Conservation (phyloP, 2,329 filamentous ascomycete genomes). For the Aspergillus nomiae region DNA sequence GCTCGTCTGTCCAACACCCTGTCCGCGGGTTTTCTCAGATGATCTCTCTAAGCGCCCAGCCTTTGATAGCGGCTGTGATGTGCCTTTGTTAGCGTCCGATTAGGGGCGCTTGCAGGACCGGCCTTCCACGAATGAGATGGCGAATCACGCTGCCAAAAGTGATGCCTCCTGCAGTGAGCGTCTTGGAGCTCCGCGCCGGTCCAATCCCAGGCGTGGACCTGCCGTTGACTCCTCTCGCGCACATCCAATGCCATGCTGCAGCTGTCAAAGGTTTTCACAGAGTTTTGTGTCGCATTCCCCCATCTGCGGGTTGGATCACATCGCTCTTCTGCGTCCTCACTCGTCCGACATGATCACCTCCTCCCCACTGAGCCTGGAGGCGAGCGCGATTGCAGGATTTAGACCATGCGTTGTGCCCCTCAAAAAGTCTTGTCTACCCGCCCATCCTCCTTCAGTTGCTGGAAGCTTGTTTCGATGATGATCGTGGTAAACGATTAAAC, state of each 20-base stretch:
- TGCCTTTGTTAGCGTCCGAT: constrained; percentile 28
- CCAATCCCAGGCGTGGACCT: constrained; percentile 11
- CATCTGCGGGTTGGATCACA: constrained; percentile 37
- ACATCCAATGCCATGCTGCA: constrained; percentile 7
- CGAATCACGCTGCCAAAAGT: constrained; percentile 20
- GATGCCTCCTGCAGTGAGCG: constrained; percentile 37
- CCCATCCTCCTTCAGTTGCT: constrained; percentile 11
- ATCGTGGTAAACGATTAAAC: constrained; percentile 12
- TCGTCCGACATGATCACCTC: constrained; percentile 22
- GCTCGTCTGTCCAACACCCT: no score
- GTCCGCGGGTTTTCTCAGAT: not conserved
- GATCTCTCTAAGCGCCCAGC: constrained; percentile 29
- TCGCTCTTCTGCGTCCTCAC: constrained; percentile 27
- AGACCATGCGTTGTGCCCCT: constrained; percentile 25
- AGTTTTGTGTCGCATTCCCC: constrained; percentile 4
- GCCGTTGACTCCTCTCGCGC: constrained; percentile 5
- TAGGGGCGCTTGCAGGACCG: constrained; percentile 32
- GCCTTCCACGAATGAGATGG: constrained; percentile 29
- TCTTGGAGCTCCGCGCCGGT: constrained; percentile 8
- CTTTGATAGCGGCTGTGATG: constrained; percentile 13
- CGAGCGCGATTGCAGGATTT: constrained; percentile 19
- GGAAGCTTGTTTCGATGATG: constrained; percentile 26
- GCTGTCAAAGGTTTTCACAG: constrained; percentile 8
- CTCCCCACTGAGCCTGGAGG: constrained; percentile 16
- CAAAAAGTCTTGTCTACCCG: constrained; percentile 34